Conservation (phyloP, 1,139 yeast genomes). For the Saccharomyces hybrid region DNA sequence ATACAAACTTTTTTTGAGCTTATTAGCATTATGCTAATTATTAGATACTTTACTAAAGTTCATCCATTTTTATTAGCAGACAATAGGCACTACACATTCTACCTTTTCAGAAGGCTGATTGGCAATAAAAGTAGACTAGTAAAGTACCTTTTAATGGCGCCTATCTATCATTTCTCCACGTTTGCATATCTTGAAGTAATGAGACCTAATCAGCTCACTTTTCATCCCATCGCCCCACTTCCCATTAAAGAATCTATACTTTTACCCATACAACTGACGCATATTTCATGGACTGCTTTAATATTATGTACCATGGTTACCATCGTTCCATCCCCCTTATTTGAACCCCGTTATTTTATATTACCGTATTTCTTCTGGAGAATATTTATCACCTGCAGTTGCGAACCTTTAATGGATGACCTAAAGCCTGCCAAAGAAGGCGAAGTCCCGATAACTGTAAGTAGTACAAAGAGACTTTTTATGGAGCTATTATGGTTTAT, state of each 20-base stretch:
- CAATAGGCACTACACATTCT: slow-evolving; percentile 88
- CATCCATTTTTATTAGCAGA: slow-evolving; percentile 93
- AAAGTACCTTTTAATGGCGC: slow-evolving; percentile 39
- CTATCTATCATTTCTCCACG: slow-evolving; percentile 64
- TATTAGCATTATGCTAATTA: slow-evolving; percentile 40
- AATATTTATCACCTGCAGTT: slow-evolving; percentile 42
- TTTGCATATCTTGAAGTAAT: slow-evolving; percentile 41
- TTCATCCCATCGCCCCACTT: slow-evolving; percentile 31
- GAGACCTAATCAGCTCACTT: slow-evolving; percentile 32
- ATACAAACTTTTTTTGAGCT: slow-evolving; percentile 29
- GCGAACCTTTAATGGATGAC: slow-evolving; percentile 30
- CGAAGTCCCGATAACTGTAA: slow-evolving; percentile 17
- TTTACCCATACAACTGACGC: slow-evolving; percentile 36
- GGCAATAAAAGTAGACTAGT: slow-evolving; percentile 35
- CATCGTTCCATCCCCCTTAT: slow-evolving; percentile 78
- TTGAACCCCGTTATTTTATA: slow-evolving; percentile 90
- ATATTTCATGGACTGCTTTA: slow-evolving; percentile 41
- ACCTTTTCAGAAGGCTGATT: slow-evolving; percentile 63
- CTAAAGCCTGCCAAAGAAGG: slow-evolving; percentile 14
- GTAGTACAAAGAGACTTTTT: slow-evolving; percentile 35
- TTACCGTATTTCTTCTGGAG: slow-evolving; percentile 75
- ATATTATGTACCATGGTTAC: slow-evolving; percentile 50
- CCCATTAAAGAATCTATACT: slow-evolving; percentile 32
- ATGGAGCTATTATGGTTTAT: slow-evolving; percentile 58
- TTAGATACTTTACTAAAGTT: slow-evolving; percentile 58